These are phyloP conservation scores for Thraustochytrium sp. DNA, from an alignment of 352 stramenopile genomes.

Conservation along the genomic window DNA sequence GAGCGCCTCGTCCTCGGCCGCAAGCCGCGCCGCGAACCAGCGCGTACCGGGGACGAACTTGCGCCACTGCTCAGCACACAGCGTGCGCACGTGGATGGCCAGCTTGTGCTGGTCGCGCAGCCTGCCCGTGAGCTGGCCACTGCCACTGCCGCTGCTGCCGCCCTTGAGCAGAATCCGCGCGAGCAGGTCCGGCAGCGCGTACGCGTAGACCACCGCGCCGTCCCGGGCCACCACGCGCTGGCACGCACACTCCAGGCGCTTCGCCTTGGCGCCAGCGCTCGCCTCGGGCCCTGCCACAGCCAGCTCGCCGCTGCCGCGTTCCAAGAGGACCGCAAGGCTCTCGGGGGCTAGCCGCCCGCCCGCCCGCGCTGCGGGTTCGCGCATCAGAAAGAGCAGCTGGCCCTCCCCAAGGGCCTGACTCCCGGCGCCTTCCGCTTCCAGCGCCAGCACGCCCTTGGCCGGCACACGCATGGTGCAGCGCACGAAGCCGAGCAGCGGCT, in stretches of 20 bases:
- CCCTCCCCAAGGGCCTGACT: not conserved
- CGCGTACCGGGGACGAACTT: not conserved
- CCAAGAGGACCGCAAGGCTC: not conserved
- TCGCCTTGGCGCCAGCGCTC: not conserved
- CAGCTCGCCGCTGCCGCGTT: not conserved
- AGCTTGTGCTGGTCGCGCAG: not conserved
- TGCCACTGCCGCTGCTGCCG: not conserved
- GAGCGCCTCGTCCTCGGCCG: not conserved
- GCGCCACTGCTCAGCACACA: conserved; percentile 7
- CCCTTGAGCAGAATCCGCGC: not conserved
- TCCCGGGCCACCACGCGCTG: not conserved
- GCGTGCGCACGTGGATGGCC: not conserved
- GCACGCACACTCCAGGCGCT: not conserved
- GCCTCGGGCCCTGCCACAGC: not conserved
- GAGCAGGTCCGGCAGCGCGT: not conserved
- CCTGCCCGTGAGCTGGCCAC: not conserved
- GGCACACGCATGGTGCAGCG: not conserved
- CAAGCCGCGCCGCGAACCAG: not conserved
- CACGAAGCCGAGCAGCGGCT: not conserved
- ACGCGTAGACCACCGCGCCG: not conserved
- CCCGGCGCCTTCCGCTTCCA: not conserved
- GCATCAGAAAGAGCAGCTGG: not conserved
- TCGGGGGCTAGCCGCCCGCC: not conserved
- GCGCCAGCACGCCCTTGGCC: not conserved
- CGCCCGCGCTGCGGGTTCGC: not conserved